These are phyloP conservation scores for Spathaspora girioi DNA, from an alignment of 805 yeast species.

Conservation along the genomic window DNA sequence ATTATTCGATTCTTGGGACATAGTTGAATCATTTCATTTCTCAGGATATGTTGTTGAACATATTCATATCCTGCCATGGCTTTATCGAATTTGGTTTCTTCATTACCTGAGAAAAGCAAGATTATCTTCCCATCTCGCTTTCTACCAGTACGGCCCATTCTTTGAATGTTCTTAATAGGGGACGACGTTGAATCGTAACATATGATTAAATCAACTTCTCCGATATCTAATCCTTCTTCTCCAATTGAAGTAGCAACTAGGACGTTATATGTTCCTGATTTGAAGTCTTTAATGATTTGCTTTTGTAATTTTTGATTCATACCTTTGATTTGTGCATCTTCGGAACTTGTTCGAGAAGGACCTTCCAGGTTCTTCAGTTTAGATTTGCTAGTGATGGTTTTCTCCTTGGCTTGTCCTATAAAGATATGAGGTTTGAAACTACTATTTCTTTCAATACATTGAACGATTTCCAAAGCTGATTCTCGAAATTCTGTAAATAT, in stretches of 20 bases:
- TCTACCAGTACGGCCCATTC: slow-evolving; percentile 99
- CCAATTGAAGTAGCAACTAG: slow-evolving; percentile 96
- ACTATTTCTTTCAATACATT: slow-evolving; percentile 44
- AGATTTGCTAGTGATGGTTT: slow-evolving; percentile 60
- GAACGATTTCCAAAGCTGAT: slow-evolving; percentile 84
- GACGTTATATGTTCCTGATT: slow-evolving; percentile 67
- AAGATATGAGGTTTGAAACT: slow-evolving; percentile 71
- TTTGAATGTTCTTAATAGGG: slow-evolving; percentile 87
- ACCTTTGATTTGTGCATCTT: slow-evolving; percentile 72
- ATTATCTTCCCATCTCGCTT: slow-evolving; percentile 84
- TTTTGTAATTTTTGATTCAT: slow-evolving; percentile 91
- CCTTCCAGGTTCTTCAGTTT: slow-evolving; percentile 17
- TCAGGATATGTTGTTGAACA: slow-evolving; percentile 67
- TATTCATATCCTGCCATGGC: slow-evolving; percentile 81
- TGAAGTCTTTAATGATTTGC: slow-evolving; percentile 70
- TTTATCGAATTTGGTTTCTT: slow-evolving; percentile 71
- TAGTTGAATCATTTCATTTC: slow-evolving; percentile 41
- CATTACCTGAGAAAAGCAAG: slow-evolving; percentile 71
- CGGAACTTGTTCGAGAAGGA: slow-evolving; percentile 58
- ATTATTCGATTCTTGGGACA: slow-evolving; percentile 61
- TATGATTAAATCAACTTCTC: slow-evolving; percentile 91
- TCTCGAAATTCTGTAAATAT: slow-evolving; percentile 87
- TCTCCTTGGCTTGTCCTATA: slow-evolving; percentile 85
- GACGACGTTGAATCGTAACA: slow-evolving; percentile 92
- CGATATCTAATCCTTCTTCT: slow-evolving; percentile 97